These are phyloP conservation scores for Cronartium ribicola DNA, from an alignment of 1,284 basidiomycete genomes.

Conservation along the genomic window DNA sequence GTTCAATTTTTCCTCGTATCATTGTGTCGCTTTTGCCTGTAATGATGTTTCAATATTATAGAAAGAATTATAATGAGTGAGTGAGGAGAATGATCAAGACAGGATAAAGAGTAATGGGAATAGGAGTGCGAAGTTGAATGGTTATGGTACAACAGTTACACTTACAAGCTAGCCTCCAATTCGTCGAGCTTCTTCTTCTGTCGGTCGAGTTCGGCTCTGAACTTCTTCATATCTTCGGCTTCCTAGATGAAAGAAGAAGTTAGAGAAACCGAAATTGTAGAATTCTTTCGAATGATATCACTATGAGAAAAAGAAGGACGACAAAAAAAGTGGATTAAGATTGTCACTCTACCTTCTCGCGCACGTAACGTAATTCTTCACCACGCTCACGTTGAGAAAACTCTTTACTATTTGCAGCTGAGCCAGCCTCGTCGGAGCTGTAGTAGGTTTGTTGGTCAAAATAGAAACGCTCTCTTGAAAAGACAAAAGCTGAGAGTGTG, in stretches of 20 bases:
- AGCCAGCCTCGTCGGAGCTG: constrained; percentile 21
- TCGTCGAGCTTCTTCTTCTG: constrained; percentile 24
- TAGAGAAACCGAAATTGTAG: not conserved
- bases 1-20: not conserved
- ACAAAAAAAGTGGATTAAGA: not conserved
- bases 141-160: too few species aligned
- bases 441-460: too few species aligned
- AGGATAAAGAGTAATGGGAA: not conserved
- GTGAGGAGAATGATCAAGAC: not conserved
- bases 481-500: not conserved
- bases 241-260: constrained; percentile 3
- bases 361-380: constrained; percentile 25
- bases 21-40: too few species aligned
- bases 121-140: too few species aligned
- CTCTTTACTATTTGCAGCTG: constrained; percentile 15
- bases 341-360: constrained; percentile 5
- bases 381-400: constrained; percentile 27
- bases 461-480: too few species aligned
- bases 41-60: not conserved
- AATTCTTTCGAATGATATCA: not conserved
- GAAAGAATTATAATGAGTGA: not conserved
- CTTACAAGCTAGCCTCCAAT: constrained; percentile 27
- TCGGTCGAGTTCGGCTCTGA: constrained; percentile 14
- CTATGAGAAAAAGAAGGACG: not conserved
- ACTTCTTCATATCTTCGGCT: constrained; percentile 30